Percentiles rank a stretch among this genome's conserved stretches.
These are phyloP conservation scores for Hyaloscypha variabilis DNA, from an alignment of 495 filamentous ascomycete genomes.

Conservation along the genomic window DNA sequence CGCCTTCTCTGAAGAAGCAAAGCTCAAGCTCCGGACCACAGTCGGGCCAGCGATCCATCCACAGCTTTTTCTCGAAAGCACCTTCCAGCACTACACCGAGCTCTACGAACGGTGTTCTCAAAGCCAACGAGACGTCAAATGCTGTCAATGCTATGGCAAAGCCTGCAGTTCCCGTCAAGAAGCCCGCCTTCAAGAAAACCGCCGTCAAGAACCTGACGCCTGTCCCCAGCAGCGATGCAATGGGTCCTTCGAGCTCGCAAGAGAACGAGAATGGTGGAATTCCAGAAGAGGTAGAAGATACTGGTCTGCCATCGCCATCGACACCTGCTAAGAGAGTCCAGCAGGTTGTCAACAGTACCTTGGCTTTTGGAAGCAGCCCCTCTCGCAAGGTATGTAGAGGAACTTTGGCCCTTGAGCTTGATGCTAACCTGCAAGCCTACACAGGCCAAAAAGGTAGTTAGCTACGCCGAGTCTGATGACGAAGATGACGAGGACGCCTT, in stretches of 20 bases:
- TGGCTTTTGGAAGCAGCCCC: constrained; percentile 54
- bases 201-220: constrained; percentile 60
- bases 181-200: constrained; percentile 37
- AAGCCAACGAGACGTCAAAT: constrained; percentile 45
- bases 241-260: constrained; percentile 58
- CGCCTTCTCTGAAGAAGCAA: constrained; percentile 34
- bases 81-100: constrained; percentile 36
- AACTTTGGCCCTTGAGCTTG: constrained; percentile 14
- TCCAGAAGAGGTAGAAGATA: constrained; percentile 46
- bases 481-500: constrained; percentile 59
- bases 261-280: constrained; percentile 45
- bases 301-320: constrained; percentile 38
- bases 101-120: constrained; percentile 26
- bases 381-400: constrained; percentile 54
- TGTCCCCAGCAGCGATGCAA: constrained; percentile 77
- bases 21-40: constrained; percentile 38
- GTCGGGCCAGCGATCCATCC: constrained; percentile 81
- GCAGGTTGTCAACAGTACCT: constrained; percentile 29
- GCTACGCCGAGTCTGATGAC: constrained; percentile 67
- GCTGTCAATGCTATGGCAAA: constrained; percentile 43
- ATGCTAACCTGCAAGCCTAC: not conserved
- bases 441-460: constrained; percentile 53
- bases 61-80: constrained; percentile 79
- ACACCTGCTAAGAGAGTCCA: constrained; percentile 41
- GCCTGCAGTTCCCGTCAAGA: constrained; percentile 26